A percentile compares a stretch with the other conserved stretches of the same genome.
Conservation (phyloP, 2,329 filamentous ascomycete species). For the Clarireedia paspali region DNA sequence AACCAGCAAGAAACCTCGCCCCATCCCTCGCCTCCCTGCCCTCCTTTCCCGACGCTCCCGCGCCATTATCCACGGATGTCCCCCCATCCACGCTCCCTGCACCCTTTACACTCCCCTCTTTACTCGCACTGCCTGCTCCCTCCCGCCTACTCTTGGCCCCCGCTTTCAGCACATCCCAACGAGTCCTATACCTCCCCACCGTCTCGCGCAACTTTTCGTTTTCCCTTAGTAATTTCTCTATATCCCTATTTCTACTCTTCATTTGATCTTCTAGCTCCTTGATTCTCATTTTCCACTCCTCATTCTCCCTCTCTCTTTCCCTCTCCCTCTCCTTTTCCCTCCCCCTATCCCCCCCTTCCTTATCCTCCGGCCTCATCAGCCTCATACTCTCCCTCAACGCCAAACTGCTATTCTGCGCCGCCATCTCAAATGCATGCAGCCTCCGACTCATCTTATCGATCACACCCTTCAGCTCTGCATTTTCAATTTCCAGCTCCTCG, state of each 20-base stretch:
- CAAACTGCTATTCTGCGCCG: conserved; percentile 78
- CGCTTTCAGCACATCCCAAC: conserved; percentile 63
- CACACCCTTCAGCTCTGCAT: conserved; percentile 74
- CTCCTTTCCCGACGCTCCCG: not conserved
- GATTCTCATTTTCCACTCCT: conserved; percentile 41
- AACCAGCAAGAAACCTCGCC: not conserved
- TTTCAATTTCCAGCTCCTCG: conserved; percentile 86
- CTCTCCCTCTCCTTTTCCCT: conserved; percentile 47
- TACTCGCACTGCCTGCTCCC: not conserved
- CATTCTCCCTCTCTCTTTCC: conserved; percentile 30
- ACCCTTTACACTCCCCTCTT: not conserved
- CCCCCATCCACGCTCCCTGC: not conserved
- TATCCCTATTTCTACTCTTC: conserved; percentile 46
- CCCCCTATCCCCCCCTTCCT: conserved; percentile 60
- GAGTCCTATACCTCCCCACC: conserved; percentile 49
- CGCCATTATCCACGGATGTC: not conserved
- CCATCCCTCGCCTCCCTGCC: not conserved
- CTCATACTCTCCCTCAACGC: conserved; percentile 78
- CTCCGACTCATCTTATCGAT: conserved; percentile 81
- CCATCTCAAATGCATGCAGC: conserved; percentile 88
- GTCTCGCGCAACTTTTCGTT: conserved; percentile 51
- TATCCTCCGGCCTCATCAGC: conserved; percentile 43
- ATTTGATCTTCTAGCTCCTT: conserved; percentile 63
- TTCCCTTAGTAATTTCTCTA: conserved; percentile 53
- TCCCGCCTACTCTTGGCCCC: conserved; percentile 43